Evolutionary conservation across 2,329 filamentous ascomycete species (phyloP).

Genomic region (Plectosphaerella sp.): DNA sequence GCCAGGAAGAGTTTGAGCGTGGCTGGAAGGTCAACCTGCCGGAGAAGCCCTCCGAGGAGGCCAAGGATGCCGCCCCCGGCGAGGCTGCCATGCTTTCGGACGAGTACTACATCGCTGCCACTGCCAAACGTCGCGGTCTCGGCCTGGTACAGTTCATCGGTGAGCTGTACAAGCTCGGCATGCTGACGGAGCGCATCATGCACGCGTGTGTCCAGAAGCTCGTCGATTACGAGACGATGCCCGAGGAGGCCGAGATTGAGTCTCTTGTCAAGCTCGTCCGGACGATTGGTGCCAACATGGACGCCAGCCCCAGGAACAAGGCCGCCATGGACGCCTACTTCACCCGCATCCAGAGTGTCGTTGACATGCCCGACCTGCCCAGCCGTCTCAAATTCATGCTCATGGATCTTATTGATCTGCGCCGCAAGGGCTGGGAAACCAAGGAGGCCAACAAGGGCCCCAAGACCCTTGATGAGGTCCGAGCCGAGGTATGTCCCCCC

Average conservation of each 20-base stretch:
- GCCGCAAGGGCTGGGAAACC: slow-evolving; percentile 71
- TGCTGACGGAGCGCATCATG: slow-evolving; percentile 99
- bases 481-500: slow-evolving; percentile 60
- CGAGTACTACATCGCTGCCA: slow-evolving; percentile 91
- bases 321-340: slow-evolving; percentile 94
- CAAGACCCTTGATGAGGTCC: slow-evolving; percentile 92
- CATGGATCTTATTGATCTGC: slow-evolving; percentile 86
- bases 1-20: slow-evolving; percentile 97
- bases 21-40: slow-evolving; percentile 92
- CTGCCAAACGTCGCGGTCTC: slow-evolving; percentile 92
- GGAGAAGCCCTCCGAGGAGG: slow-evolving; percentile 64
- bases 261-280: slow-evolving; percentile 88
- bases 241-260: slow-evolving; percentile 95
- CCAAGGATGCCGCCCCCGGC: slow-evolving; percentile 39
- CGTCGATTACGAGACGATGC: slow-evolving; percentile 88
- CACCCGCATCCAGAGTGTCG: slow-evolving; percentile 75
- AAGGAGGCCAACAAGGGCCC: slow-evolving; percentile 93
- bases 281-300: slow-evolving; percentile 86
- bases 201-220: slow-evolving; percentile 97
- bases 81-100: slow-evolving; percentile 84
- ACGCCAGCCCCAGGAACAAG: slow-evolving; percentile 75
- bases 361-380: slow-evolving; percentile 73
- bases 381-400: slow-evolving; percentile 96
- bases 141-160: slow-evolving; percentile 99
- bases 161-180: slow-evolving; percentile 96